Base-by-base conservation (phyloP, 2,329 filamentous ascomycete species). In the Leptodontidium sp. region DNA sequence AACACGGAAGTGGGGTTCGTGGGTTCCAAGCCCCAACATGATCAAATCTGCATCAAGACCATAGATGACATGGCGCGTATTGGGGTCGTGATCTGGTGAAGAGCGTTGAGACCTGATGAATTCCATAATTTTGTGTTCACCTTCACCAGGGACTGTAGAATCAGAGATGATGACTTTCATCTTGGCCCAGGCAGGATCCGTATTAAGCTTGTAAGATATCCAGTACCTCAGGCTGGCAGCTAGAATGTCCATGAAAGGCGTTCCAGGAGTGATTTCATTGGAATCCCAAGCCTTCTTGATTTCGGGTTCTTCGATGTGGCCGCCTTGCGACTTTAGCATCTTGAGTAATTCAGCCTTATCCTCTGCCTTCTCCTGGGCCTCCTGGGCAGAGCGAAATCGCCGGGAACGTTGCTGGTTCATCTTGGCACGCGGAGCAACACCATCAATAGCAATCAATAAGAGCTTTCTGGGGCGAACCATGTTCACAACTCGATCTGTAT, bases 91-190 rank as follows among this genome's bases (percentile, higher is more conserved):
- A 72, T 97, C 91, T 5, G 94, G 91, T 64, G 93, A 96, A 61
- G 92, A 89, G 76, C 96, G 90, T 81, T 99, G 97, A 47, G 95
- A 97, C 76, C 96, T 91, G 73, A 99, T 89, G 79, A 98, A 99
- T 75, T 96, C 91, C 96, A 99, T 99, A 78, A 99, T 98, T 82
- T 99, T 99, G 81, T 99, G 96, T 83, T 99, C 96, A 79, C 96
- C 96, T 82, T 99, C 96, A 78, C 96, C 96, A 65, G 96, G 96
- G 49, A 99, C 94, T 50, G 95, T 98, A 65, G 96, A 95, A 84
- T 99, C 96, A 9, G 96, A 99, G 74, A 99, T 98, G 80, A 99
- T 97, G 80, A 99, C 88, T 85, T 99, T 99, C 80, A 98, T 85
- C 79, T 94, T 94, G 71, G 92, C 93, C 97, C 97, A 99, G 61